Conservation (phyloP, 169 alveolate species). For the Eimeria tenella region DNA sequence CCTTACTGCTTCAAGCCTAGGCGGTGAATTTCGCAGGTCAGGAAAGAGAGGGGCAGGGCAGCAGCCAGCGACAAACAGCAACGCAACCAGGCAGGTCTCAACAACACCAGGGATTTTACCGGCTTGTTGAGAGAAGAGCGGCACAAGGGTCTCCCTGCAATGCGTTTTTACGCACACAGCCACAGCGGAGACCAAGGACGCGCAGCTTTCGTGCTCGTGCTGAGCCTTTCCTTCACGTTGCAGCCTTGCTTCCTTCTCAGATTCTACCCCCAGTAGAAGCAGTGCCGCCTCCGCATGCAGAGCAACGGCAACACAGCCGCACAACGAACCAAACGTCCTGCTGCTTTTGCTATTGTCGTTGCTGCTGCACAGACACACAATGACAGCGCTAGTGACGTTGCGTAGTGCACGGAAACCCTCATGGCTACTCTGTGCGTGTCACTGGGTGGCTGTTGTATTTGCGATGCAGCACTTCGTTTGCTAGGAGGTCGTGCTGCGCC, state of each 20-base stretch:
- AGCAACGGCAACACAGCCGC: conserved; percentile 73
- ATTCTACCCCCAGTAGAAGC: conserved; percentile 4
- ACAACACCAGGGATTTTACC: conserved; percentile 5
- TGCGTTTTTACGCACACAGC: conserved; percentile 58
- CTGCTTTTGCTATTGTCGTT: conserved; percentile 24
- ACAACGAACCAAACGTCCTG: conserved; percentile 36
- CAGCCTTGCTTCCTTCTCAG: not conserved
- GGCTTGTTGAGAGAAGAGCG: conserved; percentile 37
- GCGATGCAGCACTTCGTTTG: too few relatives aligned
- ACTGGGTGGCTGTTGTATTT: too few relatives aligned
- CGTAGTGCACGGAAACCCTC: not conserved
- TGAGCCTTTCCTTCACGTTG: not conserved
- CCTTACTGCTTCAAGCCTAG: not conserved
- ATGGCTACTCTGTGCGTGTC: too few relatives aligned
- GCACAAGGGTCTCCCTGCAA: conserved; percentile 59
- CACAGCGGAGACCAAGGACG: conserved; percentile 27
- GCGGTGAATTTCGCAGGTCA: not conserved
- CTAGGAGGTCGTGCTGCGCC: not conserved
- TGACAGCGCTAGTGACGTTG: not conserved
- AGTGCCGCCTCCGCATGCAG: conserved; percentile 69
- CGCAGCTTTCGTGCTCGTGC: conserved; percentile 21
- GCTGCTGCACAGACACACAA: conserved; percentile 70
- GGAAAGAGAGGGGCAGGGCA: not conserved
- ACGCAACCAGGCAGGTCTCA: not conserved
- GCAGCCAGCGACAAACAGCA: conserved; percentile 20